These are phyloP conservation scores for Hemileccinum rubropunctum DNA, from an alignment of 768 basidiomycete genomes.

Conservation along the genomic window DNA sequence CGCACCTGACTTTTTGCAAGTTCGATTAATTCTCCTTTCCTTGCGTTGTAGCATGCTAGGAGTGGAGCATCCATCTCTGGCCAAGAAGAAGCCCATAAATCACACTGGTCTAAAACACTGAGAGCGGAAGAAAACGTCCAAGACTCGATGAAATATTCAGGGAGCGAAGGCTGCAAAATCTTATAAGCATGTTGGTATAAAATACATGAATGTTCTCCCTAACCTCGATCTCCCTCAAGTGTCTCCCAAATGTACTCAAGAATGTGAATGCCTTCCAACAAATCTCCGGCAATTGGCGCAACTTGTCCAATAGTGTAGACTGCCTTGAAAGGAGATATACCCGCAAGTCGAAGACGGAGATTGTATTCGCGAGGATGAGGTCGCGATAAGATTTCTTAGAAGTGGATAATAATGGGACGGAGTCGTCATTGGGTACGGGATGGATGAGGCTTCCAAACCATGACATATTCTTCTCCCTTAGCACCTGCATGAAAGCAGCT, in stretches of 20 bases:
- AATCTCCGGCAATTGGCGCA: slow-evolving; percentile 68
- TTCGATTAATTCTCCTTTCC: slow-evolving; percentile 86
- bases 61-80: slow-evolving; percentile 44
- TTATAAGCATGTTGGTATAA: slow-evolving; percentile 17
- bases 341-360: slow-evolving; percentile 92
- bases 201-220: slow-evolving; percentile 10
- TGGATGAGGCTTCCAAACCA: slow-evolving; percentile 91
- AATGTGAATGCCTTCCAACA: slow-evolving; percentile 71
- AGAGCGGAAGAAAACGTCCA: slow-evolving; percentile 93
- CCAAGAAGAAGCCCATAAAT: slow-evolving; percentile 58
- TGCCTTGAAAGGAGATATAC: slow-evolving; percentile 88
- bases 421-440: slow-evolving; percentile 69
- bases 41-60: slow-evolving; percentile 59
- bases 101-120: slow-evolving; percentile 77
- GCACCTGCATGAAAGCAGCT: slow-evolving; percentile 68
- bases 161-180: slow-evolving; percentile 44
- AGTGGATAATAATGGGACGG: slow-evolving; percentile 72
- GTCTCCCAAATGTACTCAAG: slow-evolving; percentile 71
- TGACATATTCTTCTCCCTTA: slow-evolving; percentile 78
- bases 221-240: slow-evolving; percentile 76
- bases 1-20: slow-evolving; percentile 83
- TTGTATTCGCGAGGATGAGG: slow-evolving; percentile 83
- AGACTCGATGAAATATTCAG: slow-evolving; percentile 79
- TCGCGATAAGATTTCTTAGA: slow-evolving; percentile 85
- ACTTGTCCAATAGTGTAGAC: slow-evolving; percentile 67